Evolutionary conservation across 139 green algal genomes (phyloP), one percentile per base, ranked within the genome.

Genomic region (Limnomonas spitsbergensis): DNA sequence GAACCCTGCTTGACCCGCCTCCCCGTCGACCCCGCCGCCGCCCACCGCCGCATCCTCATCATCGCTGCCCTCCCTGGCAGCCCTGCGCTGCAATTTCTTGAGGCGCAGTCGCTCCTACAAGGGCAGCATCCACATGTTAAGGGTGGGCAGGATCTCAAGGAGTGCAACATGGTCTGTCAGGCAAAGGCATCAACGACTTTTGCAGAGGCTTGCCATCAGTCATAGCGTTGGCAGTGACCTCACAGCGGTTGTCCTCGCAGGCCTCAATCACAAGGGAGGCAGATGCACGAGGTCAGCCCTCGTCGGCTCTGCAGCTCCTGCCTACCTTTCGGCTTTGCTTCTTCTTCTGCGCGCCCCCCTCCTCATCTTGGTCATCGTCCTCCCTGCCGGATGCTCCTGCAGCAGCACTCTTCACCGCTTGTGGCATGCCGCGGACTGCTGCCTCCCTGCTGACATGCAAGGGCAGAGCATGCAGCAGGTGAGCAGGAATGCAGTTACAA

Each of bases 41-140:
- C 75, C 52, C 83, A 73, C 61, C 2, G 37, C 40, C 2, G 32
- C 73, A n/a, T 83, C 75, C 71, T 89, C 81, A 2, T 89, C 84
- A 52, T 89, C 84, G 20, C 74, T 83, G 53, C 81, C 82, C 0
- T 54, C 72, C 20, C 71, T 38, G 4, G 70, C 76, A 2, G n/a
- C 67, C 31, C 38, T 39, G 53, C 77, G 67, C n/a, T 78, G 40
- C 42, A 75, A 75, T 71, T 84, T 69, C 56, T 88, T 79, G 35
- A 66, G 47, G 75, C 73, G 52, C 52, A 54, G 76, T 37, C 76
- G 14, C 72, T 82, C 70, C 81, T 81, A 76, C 78, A 7, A 27
- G 7, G 78, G 39, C 32, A 53, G 3, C n/a, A n/a, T n/a, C n/a
- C n/a, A n/a, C n/a, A n/a, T 9, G 3, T 4, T n/a, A 20, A 4